Evolutionary conservation across 2,329 filamentous ascomycete species (phyloP), one percentile per base, ranked within the genome.

Genomic region (Delphinella strobiligena): DNA sequence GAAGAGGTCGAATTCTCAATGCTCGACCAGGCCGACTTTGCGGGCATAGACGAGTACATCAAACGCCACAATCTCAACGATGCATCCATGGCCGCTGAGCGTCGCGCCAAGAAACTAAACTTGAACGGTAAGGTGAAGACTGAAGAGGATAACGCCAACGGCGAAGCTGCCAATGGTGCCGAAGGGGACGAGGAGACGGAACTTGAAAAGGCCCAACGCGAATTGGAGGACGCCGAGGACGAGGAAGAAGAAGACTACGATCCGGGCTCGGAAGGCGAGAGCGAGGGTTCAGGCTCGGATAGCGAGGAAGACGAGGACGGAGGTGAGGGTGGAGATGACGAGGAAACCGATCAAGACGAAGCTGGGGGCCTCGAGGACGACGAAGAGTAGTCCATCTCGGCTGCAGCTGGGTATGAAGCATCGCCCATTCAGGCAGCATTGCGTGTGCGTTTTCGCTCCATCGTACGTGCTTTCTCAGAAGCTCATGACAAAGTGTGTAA

Each of bases 1-100:
- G 65, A 74, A 49, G 75, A 80, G 46, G 63, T 75, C 14, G 76
- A 80, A 47, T 77, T 80, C 47, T 70, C 68, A 31, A 80, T 80
- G 75, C 61, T 80, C 31, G 76, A 80, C 46, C 75, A 80, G 50
- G 71, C 68, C 7, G 72, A 80, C 50, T 79, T 71, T 47, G 61
- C 66, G 0, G 74, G 73, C 12, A 79, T 80, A 35, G 75, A 79
- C 46, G 62, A 63, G 4, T 80, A 79, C 46, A 64, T 80, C 42
- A 75, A 75, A 54, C 63, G 66, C 19, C 74, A 79, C 50, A 64
- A 67, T 4, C 58, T 80, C 22, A 74, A 80, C 40, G 76, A 80
- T 51, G 72, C 75, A 2, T 77, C 72, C 51, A 63, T 80, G 58
- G 76, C 76, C 1, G 74, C 72, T 18, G 64, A 68, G 22, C 59